Percentiles rank a stretch among this genome's conserved stretches.
Conservation (phyloP, 306 rosid genomes). For the Vachellia collinsii region DNA sequence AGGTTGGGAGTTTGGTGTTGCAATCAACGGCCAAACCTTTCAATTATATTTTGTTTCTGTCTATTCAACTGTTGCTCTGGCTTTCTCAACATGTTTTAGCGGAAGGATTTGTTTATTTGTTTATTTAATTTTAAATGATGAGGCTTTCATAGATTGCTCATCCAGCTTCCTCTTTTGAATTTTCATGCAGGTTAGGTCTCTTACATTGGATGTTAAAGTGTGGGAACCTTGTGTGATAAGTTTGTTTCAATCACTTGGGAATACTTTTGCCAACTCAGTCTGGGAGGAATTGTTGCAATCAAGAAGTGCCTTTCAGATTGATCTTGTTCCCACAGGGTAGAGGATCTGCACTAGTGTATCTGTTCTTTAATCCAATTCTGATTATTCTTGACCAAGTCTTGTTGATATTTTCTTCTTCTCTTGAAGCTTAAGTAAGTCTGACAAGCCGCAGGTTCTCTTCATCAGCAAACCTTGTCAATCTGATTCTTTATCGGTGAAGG, state of each 20-base stretch:
- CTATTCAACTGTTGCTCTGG: neutral
- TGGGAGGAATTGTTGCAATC: constrained; percentile 99
- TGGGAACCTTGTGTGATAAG: constrained; percentile 98
- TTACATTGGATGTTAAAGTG: constrained; percentile 95
- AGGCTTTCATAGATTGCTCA: constrained; percentile 37
- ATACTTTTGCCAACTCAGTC: constrained; percentile 92
- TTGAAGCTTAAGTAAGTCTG: constrained; percentile 77
- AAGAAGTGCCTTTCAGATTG: constrained; percentile 86
- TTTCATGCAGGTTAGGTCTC: constrained; percentile 85
- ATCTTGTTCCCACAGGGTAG: constrained; percentile 90
- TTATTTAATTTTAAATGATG: neutral
- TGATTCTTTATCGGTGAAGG: constrained; percentile 92
- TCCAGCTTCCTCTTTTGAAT: constrained; percentile 31
- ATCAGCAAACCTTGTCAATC: constrained; percentile 80
- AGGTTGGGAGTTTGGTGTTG: neutral
- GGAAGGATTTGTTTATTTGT: constrained; percentile 5
- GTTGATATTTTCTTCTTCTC: constrained; percentile 48
- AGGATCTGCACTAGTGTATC: constrained; percentile 44
- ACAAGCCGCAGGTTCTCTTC: constrained; percentile 62
- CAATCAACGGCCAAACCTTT: neutral
- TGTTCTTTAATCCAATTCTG: constrained; percentile 13
- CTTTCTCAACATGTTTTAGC: neutral
- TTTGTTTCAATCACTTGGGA: constrained; percentile 97
- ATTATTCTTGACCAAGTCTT: constrained; percentile 34
- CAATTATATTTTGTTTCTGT: neutral